Conservation (phyloP, 805 yeast genomes). For the Wickerhamiella kurtzmanii region DNA sequence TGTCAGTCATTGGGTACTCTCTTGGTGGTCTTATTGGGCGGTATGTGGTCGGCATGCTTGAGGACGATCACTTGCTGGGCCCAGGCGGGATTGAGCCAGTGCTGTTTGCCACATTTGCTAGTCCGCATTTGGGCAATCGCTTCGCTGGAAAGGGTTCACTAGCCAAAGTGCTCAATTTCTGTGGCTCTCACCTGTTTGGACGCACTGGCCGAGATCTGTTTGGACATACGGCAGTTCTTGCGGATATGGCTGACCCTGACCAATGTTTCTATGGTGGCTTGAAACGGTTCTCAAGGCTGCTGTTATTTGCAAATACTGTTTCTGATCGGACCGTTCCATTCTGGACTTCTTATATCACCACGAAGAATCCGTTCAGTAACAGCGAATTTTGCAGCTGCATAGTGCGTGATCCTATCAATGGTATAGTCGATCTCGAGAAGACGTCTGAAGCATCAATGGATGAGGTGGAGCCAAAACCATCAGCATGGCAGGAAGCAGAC, state of each 20-base stretch:
- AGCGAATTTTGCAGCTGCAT: slow-evolving; percentile 34
- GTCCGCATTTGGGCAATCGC: slow-evolving; percentile 51
- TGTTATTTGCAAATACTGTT: slow-evolving; percentile 57
- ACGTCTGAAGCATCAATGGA: not conserved
- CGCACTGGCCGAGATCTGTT: slow-evolving; percentile 67
- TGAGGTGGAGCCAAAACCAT: not conserved
- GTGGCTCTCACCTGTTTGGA: slow-evolving; percentile 47
- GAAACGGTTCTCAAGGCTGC: slow-evolving; percentile 39
- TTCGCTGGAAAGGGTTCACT: slow-evolving; percentile 31
- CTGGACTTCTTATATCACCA: slow-evolving; percentile 65
- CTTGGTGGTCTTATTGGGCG: slow-evolving; percentile 79
- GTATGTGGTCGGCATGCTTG: slow-evolving; percentile 57
- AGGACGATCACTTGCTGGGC: slow-evolving; percentile 39
- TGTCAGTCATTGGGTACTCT: slow-evolving; percentile 76
- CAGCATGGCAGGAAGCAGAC: not conserved
- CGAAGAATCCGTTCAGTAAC: slow-evolving; percentile 58
- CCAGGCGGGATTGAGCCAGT: slow-evolving; percentile 39
- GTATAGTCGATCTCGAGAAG: slow-evolving; percentile 17
- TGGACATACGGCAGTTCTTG: slow-evolving; percentile 34
- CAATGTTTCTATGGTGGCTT: slow-evolving; percentile 42
- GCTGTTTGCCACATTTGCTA: slow-evolving; percentile 53
- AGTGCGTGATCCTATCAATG: slow-evolving; percentile 16
- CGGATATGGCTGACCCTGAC: slow-evolving; percentile 40
- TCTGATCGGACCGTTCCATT: slow-evolving; percentile 83
- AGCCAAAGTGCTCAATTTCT: slow-evolving; percentile 31